Percentiles rank a stretch among this genome's conserved stretches.
These are phyloP conservation scores for Rhododendron williamsianum DNA, from an alignment of 148 eudicot genomes.

Conservation along the genomic window DNA sequence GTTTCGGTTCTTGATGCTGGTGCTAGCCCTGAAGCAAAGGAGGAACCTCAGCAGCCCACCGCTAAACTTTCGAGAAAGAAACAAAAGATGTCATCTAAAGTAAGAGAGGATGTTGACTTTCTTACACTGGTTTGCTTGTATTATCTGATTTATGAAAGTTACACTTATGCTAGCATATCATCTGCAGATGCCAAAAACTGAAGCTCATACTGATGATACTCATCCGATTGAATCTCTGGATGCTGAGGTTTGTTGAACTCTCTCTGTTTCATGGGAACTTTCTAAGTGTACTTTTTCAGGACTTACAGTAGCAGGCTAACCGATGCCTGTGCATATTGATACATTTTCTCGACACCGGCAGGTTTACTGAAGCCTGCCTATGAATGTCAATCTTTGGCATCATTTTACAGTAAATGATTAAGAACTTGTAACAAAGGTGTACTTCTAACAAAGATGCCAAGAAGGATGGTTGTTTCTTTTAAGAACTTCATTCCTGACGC, in stretches of 20 bases:
- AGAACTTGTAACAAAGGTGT: neutral
- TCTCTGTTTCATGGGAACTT: neutral
- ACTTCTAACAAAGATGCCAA: neutral
- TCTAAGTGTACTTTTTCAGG: neutral
- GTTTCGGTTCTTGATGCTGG: slow-evolving; percentile 26
- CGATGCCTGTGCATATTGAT: neutral
- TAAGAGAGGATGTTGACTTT: slow-evolving; percentile 26
- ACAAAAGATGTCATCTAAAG: slow-evolving; percentile 55
- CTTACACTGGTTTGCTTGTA: neutral
- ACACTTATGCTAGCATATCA: slow-evolving; percentile 7
- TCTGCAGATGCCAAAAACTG: slow-evolving; percentile 45
- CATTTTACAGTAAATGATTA: neutral
- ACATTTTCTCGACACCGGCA: neutral
- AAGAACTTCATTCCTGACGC: neutral
- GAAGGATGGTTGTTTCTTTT: slow-evolving; percentile 2
- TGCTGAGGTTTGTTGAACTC: slow-evolving; percentile 47
- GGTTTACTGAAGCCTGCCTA: neutral
- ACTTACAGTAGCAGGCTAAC: neutral
- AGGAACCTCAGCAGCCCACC: slow-evolving; percentile 31
- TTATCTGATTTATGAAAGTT: slow-evolving; percentile 14
- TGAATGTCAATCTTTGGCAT: neutral
- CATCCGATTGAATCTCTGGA: slow-evolving; percentile 37
- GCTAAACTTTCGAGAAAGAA: slow-evolving; percentile 37
- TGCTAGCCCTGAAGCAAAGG: slow-evolving; percentile 36
- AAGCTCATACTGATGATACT: slow-evolving; percentile 36